Percentiles rank a stretch among this genome's conserved stretches.
Conservation (phyloP, 2,329 filamentous ascomycete genomes). For the Achaetomium macrosporum region DNA sequence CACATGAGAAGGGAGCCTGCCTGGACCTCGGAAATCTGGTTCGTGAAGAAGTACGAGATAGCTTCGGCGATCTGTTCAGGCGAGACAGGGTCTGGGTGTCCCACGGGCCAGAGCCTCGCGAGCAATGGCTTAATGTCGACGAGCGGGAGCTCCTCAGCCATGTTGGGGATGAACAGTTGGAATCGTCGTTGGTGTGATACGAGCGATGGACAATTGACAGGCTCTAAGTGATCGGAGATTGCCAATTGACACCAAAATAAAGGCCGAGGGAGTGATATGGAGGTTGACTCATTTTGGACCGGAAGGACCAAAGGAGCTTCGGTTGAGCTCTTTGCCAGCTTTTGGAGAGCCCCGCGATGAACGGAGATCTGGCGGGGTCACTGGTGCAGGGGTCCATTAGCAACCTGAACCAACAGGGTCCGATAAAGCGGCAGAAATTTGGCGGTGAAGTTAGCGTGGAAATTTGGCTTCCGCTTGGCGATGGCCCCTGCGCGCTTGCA, state of each 20-base stretch:
- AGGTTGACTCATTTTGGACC: constrained; percentile 21
- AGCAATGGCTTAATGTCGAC: constrained; percentile 66
- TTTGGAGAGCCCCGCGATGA: constrained; percentile 17
- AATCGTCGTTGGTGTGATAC: background rate
- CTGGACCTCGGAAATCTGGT: constrained; percentile 82
- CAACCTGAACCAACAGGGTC: background rate
- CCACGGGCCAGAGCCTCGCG: constrained; percentile 62
- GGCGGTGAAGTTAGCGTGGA: constrained; percentile 16
- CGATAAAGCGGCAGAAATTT: constrained; percentile 15
- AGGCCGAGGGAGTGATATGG: background rate
- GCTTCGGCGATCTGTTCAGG: constrained; percentile 84
- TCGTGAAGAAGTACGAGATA: constrained; percentile 85
- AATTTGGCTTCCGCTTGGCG: background rate
- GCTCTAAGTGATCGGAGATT: constrained; percentile 1
- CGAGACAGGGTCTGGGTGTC: constrained; percentile 45
- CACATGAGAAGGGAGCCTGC: constrained; percentile 82
- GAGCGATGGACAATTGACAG: background rate
- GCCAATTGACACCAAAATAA: background rate
- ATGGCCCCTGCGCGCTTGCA: constrained; percentile 9
- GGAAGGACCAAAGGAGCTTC: constrained; percentile 3
- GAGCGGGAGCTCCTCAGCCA: constrained; percentile 21
- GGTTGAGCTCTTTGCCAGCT: constrained; percentile 4
- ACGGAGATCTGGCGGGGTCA: constrained; percentile 13
- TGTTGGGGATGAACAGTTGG: background rate
- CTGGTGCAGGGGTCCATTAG: constrained; percentile 13